Percentiles rank a stretch among this genome's conserved stretches.
Evolutionary conservation across 2,329 filamentous ascomycete species (phyloP).

Genomic region (Chrysosporium queenslandicum): DNA sequence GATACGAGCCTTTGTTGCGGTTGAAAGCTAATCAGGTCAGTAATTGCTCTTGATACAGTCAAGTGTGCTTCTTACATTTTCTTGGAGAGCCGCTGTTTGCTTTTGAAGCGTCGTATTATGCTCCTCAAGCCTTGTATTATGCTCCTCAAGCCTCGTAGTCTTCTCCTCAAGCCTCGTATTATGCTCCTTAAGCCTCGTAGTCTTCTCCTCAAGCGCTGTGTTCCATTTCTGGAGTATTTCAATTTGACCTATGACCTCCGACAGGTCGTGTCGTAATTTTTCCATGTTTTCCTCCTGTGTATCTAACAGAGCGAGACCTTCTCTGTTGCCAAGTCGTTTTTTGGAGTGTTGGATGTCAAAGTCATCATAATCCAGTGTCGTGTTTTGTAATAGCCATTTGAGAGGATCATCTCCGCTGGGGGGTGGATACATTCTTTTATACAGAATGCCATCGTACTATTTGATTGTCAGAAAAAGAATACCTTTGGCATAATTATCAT

Average conservation of each 20-base stretch:
- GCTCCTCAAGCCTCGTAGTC: neutral
- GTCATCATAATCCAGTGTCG: neutral
- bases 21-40: slow-evolving; percentile 10
- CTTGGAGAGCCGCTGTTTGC: slow-evolving; percentile 1
- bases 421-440: slow-evolving; percentile 2
- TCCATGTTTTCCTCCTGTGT: slow-evolving; percentile 6
- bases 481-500: slow-evolving; percentile 6
- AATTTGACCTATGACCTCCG: slow-evolving; percentile 3
- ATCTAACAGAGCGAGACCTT: slow-evolving; percentile 9
- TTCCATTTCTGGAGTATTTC: slow-evolving; percentile 1
- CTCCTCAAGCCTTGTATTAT: neutral
- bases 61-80: slow-evolving; percentile 9
- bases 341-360: slow-evolving; percentile 1
- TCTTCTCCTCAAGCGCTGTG: slow-evolving; percentile 3
- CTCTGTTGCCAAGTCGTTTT: slow-evolving; percentile 10
- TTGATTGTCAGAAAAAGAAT: slow-evolving; percentile 6
- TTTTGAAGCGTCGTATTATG: neutral
- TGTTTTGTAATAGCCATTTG: slow-evolving; percentile 8
- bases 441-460: slow-evolving; percentile 10
- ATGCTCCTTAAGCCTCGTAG: neutral
- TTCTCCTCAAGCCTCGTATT: slow-evolving; percentile 1
- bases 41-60: slow-evolving; percentile 6
- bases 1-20: slow-evolving; percentile 4
- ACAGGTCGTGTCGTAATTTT: slow-evolving; percentile 5
- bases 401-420: neutral